Evolutionary conservation across 306 rosid genomes (phyloP).

Genomic region (Quercus gilva): DNA sequence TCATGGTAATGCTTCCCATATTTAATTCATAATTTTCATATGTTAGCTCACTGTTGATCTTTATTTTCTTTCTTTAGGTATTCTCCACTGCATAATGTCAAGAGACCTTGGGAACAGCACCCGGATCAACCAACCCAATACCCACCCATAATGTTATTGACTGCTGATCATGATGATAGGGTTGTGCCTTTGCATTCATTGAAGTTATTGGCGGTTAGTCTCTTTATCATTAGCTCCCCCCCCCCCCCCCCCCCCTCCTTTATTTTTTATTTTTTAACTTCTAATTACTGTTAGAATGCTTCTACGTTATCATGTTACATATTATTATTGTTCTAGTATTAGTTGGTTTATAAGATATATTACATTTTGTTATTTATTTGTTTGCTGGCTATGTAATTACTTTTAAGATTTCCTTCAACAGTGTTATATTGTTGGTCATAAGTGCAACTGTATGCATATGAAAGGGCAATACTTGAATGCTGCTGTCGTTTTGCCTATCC

Average conservation of each 20-base stretch:
- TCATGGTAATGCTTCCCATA: neutral
- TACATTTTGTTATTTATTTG: neutral
- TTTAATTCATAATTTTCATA: neutral
- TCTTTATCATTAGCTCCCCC: neutral
- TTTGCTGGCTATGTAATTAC: neutral
- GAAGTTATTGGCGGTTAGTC: constrained; percentile 84
- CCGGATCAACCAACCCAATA: constrained; percentile 53
- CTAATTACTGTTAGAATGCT: neutral
- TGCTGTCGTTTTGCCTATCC: no score
- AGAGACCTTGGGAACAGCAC: constrained; percentile 81
- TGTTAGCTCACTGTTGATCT: neutral
- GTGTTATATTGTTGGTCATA: neutral
- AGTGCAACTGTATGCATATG: neutral
- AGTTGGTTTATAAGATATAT: neutral
- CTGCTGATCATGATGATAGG: constrained; percentile 98
- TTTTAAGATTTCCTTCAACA: neutral
- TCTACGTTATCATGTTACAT: neutral
- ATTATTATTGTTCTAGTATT: neutral
- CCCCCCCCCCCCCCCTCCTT: no score
- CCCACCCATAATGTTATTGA: constrained; percentile 86
- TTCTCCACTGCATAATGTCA: constrained; percentile 91
- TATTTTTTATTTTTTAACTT: neutral
- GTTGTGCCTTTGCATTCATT: constrained; percentile 89
- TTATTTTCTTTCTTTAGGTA: constrained; percentile 47
- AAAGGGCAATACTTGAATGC: neutral